Evolutionary conservation across 2,329 filamentous ascomycete genomes (phyloP), one percentile per base, ranked within the genome.

Genomic region (Magnaporthiopsis incrustans): DNA sequence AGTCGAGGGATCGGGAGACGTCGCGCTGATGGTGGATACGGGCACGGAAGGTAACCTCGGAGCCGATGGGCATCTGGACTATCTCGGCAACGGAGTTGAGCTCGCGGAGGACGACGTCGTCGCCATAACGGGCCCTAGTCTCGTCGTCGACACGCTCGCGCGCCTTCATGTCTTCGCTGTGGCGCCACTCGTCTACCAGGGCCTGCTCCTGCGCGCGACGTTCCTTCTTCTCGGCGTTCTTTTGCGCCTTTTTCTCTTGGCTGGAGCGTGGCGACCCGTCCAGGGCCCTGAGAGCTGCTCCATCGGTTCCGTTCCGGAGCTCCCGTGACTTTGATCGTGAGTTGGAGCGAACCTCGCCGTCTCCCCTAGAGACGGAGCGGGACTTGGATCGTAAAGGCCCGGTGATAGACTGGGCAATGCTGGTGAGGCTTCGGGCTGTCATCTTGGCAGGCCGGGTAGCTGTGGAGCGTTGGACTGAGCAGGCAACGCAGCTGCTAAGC

Each of bases 1-100:
- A 97, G 70, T 92, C 90, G 44, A 97, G 81, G 69, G 90, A 89
- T 69, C 90, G 84, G 72, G 91, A 94, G 78, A 97, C 84, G 69
- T 89, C 89, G 60, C 93, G 87, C 65, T 95, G 82, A 64, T 92
- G 91, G 74, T 94, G 89, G 26, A 95, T 79, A 44, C 91, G 83
- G 50, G 88, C 89, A 57, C 86, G 85, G 77, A 93, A 92, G 64
- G 78, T 76, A 61, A 92, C 80, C 67, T 83, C 78, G 69, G 86
- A 77, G 44, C 87, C 88, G 26, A 82, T 66, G 4, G 69, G 67
- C 32, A 66, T 59, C 44, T 65, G 66, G n/a, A 70, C 59, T 68
- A 70, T 60, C 65, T 67, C 44, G 60, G 69, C 56, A 63, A 70
- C 60, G 64, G 64, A 64, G 7, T n/a, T 59, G 56, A 63, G 62